Conservation (phyloP, 495 filamentous ascomycete species). For the Lophium mytilinum region DNA sequence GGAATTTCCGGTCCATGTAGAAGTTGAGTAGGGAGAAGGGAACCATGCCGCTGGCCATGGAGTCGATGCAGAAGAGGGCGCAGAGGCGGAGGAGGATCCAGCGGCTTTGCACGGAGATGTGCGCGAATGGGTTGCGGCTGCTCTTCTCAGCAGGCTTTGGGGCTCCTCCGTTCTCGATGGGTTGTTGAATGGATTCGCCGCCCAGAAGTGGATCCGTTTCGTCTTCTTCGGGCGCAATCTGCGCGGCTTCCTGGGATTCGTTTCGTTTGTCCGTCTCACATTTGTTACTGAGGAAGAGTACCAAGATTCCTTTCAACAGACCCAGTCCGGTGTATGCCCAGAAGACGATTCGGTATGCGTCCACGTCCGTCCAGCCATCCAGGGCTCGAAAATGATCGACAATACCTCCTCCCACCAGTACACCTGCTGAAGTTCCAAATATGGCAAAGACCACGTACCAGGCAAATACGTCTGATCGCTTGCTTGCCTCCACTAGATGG, state of each 20-base stretch:
- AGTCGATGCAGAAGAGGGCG: slow-evolving; percentile 69
- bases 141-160: slow-evolving; percentile 10
- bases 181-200: no score
- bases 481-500: slow-evolving; percentile 55
- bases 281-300: slow-evolving; percentile 48
- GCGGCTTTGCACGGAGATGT: slow-evolving; percentile 33
- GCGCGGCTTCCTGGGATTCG: not conserved
- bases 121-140: slow-evolving; percentile 25
- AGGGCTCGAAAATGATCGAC: slow-evolving; percentile 44
- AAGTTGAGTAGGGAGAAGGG: slow-evolving; percentile 46
- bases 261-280: slow-evolving; percentile 43
- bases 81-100: slow-evolving; percentile 61
- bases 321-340: slow-evolving; percentile 62
- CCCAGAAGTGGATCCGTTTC: slow-evolving; percentile 36
- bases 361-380: slow-evolving; percentile 46
- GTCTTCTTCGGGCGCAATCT: not conserved
- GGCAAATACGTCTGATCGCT: slow-evolving; percentile 65
- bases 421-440: slow-evolving; percentile 56
- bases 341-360: slow-evolving; percentile 63
- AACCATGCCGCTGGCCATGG: slow-evolving; percentile 70
- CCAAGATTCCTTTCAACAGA: slow-evolving; percentile 54
- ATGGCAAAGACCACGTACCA: slow-evolving; percentile 71
- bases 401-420: slow-evolving; percentile 57
- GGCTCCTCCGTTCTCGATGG: not conserved
- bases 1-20: slow-evolving; percentile 71